These are phyloP conservation scores for Monilinia vaccinii-corymbosi DNA, from an alignment of 2,329 filamentous ascomycete species.

Conservation along the genomic window DNA sequence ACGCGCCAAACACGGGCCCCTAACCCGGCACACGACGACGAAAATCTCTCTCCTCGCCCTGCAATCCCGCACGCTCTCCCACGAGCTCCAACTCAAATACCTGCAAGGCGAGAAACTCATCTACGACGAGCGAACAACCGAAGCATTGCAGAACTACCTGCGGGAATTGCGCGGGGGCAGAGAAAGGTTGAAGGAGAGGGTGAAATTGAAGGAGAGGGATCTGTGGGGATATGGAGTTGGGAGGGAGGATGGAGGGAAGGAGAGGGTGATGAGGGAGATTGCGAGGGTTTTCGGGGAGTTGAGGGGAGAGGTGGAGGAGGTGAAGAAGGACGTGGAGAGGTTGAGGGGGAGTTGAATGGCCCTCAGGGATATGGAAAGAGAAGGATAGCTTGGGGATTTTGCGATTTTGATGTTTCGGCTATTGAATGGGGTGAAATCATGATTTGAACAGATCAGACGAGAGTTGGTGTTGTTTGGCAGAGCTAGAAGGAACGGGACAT, in stretches of 20 bases:
- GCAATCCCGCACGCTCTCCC: conserved; percentile 11
- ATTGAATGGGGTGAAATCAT: background rate
- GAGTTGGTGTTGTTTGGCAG: background rate
- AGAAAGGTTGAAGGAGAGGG: conserved; percentile 24
- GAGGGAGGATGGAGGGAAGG: conserved; percentile 21
- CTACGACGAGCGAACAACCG: conserved; percentile 24
- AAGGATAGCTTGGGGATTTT: background rate
- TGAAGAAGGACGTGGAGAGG: conserved; percentile 27
- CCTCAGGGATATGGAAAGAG: background rate
- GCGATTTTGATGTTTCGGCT: background rate
- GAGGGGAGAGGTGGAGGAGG: conserved; percentile 24
- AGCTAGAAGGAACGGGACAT: background rate
- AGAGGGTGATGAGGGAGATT: conserved; percentile 29
- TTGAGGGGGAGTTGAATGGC: conserved; percentile 17
- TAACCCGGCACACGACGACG: conserved; percentile 21
- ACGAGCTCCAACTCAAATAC: conserved; percentile 16
- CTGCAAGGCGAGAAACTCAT: conserved; percentile 21
- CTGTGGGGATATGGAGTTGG: conserved; percentile 29
- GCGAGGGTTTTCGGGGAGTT: conserved; percentile 28
- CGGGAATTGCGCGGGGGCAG: conserved; percentile 22
- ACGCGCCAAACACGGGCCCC: conserved; percentile 22
- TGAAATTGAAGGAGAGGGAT: conserved; percentile 19
- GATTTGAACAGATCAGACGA: background rate
- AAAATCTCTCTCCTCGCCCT: conserved; percentile 18
- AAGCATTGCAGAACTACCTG: conserved; percentile 23